phyloP scores from a whole-genome alignment of 1,284 basidiomycete genomes.

The Cutaneotrichosporon arboriforme region DNA sequence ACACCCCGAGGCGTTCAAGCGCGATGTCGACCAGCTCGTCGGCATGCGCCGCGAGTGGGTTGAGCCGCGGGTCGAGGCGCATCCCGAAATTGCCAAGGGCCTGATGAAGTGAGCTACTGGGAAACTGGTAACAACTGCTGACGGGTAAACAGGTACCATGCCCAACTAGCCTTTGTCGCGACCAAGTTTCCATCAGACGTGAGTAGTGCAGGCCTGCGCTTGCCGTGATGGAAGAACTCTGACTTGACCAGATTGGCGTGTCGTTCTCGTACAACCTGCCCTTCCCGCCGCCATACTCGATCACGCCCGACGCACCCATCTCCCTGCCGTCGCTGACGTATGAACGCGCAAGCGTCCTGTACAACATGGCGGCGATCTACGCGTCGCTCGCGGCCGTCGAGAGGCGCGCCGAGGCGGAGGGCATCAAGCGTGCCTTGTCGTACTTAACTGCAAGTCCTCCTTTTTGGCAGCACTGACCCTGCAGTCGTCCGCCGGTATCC shows the following conservation, averaged over 20 bases:
- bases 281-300: slow-evolving; percentile 54
- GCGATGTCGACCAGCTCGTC: slow-evolving; percentile 70
- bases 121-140: not conserved
- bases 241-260: slow-evolving; percentile 60
- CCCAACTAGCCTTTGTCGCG: slow-evolving; percentile 73
- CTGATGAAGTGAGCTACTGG: slow-evolving; percentile 50
- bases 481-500: slow-evolving; percentile 69
- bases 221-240: not conserved
- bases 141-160: slow-evolving; percentile 67
- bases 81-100: slow-evolving; percentile 43
- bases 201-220: slow-evolving; percentile 34
- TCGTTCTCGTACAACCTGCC: slow-evolving; percentile 69
- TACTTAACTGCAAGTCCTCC: slow-evolving; percentile 61
- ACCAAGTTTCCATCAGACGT: slow-evolving; percentile 67
- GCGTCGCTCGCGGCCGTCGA: slow-evolving; percentile 51
- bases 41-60: slow-evolving; percentile 61
- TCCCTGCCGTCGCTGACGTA: slow-evolving; percentile 67
- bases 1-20: slow-evolving; percentile 83
- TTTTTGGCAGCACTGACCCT: not conserved
- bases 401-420: slow-evolving; percentile 65
- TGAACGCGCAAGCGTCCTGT: slow-evolving; percentile 70
- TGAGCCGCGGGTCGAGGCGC: slow-evolving; percentile 56
- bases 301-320: slow-evolving; percentile 55
- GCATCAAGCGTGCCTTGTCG: slow-evolving; percentile 64
- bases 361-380: slow-evolving; percentile 76